phyloP scores from a whole-genome alignment of 208 protist species.

The Borovskyia barvae region DNA sequence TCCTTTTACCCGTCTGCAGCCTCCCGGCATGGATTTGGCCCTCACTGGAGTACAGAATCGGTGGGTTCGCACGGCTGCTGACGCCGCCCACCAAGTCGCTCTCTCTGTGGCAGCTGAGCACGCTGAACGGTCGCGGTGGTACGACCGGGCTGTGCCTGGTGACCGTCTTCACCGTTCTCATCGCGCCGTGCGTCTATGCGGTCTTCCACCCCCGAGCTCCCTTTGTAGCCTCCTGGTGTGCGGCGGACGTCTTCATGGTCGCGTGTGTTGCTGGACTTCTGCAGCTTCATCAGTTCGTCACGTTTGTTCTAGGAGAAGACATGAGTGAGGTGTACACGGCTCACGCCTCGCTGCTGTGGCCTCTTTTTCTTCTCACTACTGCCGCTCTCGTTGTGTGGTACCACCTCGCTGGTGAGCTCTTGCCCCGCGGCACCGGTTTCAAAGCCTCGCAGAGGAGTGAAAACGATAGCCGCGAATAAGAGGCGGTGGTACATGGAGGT shows the following conservation, averaged over 20 bases:
- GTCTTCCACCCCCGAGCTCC: constrained; percentile 7
- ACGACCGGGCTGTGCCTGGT: constrained; percentile 9
- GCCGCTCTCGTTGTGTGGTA: constrained; percentile 33
- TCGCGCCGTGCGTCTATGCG: constrained; percentile 44
- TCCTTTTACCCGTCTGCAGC: constrained; percentile 19
- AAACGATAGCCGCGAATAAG: too few species aligned
- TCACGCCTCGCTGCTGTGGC: constrained; percentile 51
- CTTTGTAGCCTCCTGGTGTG: constrained; percentile 90
- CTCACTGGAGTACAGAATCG: constrained; percentile 32
- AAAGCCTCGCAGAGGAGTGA: too few species aligned
- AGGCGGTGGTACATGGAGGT: too few species aligned
- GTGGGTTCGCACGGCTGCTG: constrained; percentile 32
- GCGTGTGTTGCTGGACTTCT: constrained; percentile 86
- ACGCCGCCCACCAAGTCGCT: constrained; percentile 13
- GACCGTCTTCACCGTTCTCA: constrained; percentile 34
- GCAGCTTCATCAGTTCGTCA: constrained; percentile 89
- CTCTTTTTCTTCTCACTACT: constrained; percentile 34
- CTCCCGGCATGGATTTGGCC: constrained; percentile 33
- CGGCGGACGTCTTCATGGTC: constrained; percentile 86
- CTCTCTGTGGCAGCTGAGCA: constrained; percentile 23
- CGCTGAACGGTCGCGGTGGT: constrained; percentile 1
- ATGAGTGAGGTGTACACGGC: constrained; percentile 50
- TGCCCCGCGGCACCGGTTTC: not conserved
- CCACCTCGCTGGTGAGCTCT: constrained; percentile 6
- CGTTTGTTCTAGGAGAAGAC: constrained; percentile 81